A percentile compares a stretch with the other conserved stretches of the same genome.
Evolutionary conservation across 2,329 filamentous ascomycete genomes (phyloP).

Genomic region (Trichophyton mentagrophytes): DNA sequence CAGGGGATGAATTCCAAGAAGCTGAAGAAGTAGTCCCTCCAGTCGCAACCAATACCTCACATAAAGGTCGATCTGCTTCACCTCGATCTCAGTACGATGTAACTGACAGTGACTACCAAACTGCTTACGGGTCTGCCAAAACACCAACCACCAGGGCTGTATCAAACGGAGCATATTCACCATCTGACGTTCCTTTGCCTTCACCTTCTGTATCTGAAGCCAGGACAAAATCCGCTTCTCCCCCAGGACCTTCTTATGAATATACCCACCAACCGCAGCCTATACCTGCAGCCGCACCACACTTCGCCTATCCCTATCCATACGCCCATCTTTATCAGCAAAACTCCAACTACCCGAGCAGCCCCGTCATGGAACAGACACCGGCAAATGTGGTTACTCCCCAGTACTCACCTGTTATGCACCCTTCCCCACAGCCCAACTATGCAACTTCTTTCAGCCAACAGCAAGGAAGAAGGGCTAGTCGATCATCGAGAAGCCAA

Average conservation of each 20-base stretch:
- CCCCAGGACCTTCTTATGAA: constrained; percentile 9
- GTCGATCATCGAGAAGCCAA: constrained; percentile 19
- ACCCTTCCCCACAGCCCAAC: constrained; percentile 24
- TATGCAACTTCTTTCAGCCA: constrained; percentile 23
- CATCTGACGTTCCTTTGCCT: constrained; percentile 3
- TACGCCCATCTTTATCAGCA: constrained; percentile 27
- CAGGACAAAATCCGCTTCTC: constrained; percentile 9
- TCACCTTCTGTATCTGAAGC: constrained; percentile 11
- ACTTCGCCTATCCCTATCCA: constrained; percentile 20
- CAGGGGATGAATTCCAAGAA: background rate
- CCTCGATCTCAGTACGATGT: constrained; percentile 7
- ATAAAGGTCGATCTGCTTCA: background rate
- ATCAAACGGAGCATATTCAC: constrained; percentile 5
- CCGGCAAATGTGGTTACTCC: constrained; percentile 10
- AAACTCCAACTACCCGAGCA: constrained; percentile 22
- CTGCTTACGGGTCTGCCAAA: constrained; percentile 4
- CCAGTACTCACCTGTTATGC: constrained; percentile 18
- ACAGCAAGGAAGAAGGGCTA: constrained; percentile 18
- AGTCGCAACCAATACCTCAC: background rate
- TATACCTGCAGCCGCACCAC: constrained; percentile 13
- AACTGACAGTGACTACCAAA: constrained; percentile 7
- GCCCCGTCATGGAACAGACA: constrained; percentile 19
- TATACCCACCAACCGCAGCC: constrained; percentile 18
- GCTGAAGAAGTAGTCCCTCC: background rate
- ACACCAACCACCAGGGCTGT: constrained; percentile 6